These are phyloP conservation scores for Sonneratia caseolaris DNA, from an alignment of 345 rosid species.

Conservation along the genomic window DNA sequence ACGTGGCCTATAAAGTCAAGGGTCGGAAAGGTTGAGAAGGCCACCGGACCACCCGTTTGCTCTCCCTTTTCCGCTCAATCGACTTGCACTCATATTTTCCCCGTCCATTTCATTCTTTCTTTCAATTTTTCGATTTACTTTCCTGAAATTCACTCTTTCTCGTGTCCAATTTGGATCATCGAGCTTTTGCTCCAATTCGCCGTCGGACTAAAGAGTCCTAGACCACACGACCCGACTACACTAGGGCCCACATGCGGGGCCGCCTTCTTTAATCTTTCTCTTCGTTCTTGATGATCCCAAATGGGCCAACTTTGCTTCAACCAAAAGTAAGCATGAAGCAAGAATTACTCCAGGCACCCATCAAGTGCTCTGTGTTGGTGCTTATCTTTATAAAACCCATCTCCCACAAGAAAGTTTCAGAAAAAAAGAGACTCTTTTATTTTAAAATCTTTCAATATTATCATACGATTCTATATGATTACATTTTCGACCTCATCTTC, in stretches of 20 bases:
- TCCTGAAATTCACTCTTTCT: not conserved
- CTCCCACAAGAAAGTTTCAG: not conserved
- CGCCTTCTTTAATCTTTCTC: not conserved
- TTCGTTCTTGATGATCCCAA: not conserved
- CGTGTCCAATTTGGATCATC: not conserved
- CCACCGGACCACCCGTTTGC: not conserved
- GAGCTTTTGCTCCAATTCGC: not conserved
- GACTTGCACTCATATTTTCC: too few species aligned
- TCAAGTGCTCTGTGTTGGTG: not conserved
- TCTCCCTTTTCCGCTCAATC: not conserved
- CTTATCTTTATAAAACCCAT: not conserved
- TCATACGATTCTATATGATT: too few species aligned
- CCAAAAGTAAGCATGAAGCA: slow-evolving; percentile 1
- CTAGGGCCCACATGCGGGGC: not conserved
- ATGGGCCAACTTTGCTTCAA: slow-evolving; percentile 3
- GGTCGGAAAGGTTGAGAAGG: not conserved
- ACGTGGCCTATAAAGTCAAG: not conserved
- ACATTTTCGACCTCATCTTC: too few species aligned
- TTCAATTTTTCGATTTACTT: not conserved
- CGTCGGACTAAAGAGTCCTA: not conserved
- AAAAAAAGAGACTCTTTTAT: not conserved
- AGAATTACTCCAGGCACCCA: not conserved
- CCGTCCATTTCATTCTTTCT: not conserved
- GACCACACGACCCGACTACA: not conserved
- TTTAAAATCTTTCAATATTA: too few species aligned